Evolutionary conservation across 1,139 yeast genomes (phyloP).

Genomic region (Arxiozyma telluris): DNA sequence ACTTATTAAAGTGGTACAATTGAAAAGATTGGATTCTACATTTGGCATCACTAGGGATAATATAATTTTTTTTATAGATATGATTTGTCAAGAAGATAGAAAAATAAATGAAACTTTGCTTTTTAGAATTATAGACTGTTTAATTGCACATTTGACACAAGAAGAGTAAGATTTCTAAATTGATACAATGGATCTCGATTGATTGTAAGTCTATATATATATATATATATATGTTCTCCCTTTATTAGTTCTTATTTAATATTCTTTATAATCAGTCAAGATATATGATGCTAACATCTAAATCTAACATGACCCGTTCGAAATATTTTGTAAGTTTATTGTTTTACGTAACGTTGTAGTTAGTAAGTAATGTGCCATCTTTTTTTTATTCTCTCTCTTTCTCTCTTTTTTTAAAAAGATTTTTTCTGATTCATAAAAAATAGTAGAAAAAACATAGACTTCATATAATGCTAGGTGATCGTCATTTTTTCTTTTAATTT

Average conservation of each 20-base stretch:
- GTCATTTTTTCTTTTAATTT: background rate
- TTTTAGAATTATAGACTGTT: constrained; percentile 15
- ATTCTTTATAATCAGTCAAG: background rate
- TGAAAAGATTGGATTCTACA: constrained; percentile 8
- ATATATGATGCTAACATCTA: too few relatives aligned
- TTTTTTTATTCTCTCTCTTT: too few relatives aligned
- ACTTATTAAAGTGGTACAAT: constrained; percentile 10
- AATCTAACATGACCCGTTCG: too few relatives aligned
- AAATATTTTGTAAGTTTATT: too few relatives aligned
- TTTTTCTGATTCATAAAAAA: background rate
- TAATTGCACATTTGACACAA: constrained; percentile 1
- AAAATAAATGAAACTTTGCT: constrained; percentile 14
- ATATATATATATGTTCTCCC: background rate
- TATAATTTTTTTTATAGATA: constrained; percentile 11
- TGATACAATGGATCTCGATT: too few relatives aligned
- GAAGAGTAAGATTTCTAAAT: background rate
- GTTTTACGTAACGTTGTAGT: too few relatives aligned
- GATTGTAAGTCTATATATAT: background rate
- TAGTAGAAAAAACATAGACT: too few relatives aligned
- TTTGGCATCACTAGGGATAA: constrained; percentile 15
- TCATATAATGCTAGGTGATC: background rate
- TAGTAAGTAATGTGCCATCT: background rate
- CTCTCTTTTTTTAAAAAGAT: too few relatives aligned
- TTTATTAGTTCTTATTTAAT: background rate
- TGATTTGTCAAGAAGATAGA: constrained; percentile 14